Evolutionary conservation across 441 rosid species (phyloP), one percentile per base, ranked within the genome.

Genomic region (Pelargonium australe): DNA sequence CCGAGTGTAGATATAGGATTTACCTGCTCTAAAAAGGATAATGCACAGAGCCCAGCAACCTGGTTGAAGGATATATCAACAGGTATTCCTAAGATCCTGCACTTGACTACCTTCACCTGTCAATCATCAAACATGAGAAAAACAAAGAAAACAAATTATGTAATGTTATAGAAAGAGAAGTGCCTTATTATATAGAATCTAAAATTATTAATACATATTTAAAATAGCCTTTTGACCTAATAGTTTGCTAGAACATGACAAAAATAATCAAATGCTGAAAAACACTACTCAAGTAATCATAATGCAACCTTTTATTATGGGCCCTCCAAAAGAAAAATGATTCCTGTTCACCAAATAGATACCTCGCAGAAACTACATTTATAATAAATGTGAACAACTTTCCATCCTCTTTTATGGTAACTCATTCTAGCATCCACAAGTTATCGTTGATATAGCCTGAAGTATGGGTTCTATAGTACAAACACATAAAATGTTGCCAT

Each of bases 11-110:
- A 34, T 49, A 20, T 31, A 49, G 45, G 68, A 68, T 49, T 19
- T 8, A 87, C 90, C 88, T 85, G 78, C 81, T 87, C 90, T 13
- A 84, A 73, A 74, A 87, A 87, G 75, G 86, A 87, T 34, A 87
- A 70, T 45, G 88, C 80, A 74, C 78, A 72, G 2, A 87, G 84
- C 49, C 88, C 90, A 0, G 88, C 79, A 47, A 57, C 76, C 81
- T 84, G 90, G 72, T 85, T 85, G 76, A 85, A 85, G 19, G 92
- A 85, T 73, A 87, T 78, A 70, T 87, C 92, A 31, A 87, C 84
- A 2, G 87, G 72, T 68, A 85, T 80, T 72, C 79, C 73, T 67
- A 79, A 76, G 62, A 86, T 82, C 37, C 57, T 83, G 81, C 87
- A 87, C 71, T 87, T 87, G 23, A 87, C 82, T 16, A 85, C 78